Evolutionary conservation across 352 stramenopile genomes (phyloP).

Genomic region (Pythium apleroticum): DNA sequence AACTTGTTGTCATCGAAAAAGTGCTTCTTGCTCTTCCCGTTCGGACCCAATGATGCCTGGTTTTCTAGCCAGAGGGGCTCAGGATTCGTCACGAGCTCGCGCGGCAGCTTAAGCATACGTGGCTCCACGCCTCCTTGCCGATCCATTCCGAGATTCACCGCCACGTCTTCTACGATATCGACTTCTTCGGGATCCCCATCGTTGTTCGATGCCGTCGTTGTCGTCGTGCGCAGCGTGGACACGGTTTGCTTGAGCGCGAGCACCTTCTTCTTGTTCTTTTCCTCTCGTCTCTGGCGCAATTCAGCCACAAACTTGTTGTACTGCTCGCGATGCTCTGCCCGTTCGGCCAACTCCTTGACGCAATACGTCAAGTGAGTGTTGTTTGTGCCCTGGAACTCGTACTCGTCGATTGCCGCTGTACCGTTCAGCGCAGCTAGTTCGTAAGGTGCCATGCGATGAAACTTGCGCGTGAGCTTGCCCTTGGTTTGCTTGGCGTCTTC

Average conservation of each 20-base stretch:
- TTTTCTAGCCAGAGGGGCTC: constrained; percentile 74
- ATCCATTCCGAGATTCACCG: constrained; percentile 36
- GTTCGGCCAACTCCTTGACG: constrained; percentile 73
- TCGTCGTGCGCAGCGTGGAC: constrained; percentile 36
- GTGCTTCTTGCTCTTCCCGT: constrained; percentile 35
- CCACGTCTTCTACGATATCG: constrained; percentile 59
- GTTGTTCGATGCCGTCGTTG: constrained; percentile 30
- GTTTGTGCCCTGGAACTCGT: constrained; percentile 81
- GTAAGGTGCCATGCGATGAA: constrained; percentile 62
- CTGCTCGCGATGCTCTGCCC: constrained; percentile 58
- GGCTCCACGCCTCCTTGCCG: constrained; percentile 50
- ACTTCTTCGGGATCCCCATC: constrained; percentile 27
- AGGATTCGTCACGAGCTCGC: constrained; percentile 26
- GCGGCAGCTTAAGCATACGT: constrained; percentile 44
- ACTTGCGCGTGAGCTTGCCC: constrained; percentile 45
- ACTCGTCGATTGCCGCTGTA: constrained; percentile 74
- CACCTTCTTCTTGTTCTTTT: constrained; percentile 32
- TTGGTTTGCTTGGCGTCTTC: constrained; percentile 70
- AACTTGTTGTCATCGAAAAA: constrained; percentile 89
- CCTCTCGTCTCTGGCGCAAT: constrained; percentile 31
- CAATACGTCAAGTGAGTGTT: constrained; percentile 87
- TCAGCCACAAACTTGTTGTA: constrained; percentile 75
- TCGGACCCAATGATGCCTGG: constrained; percentile 20
- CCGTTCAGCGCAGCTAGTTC: constrained; percentile 63
- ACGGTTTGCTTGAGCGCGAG: constrained; percentile 50